These are phyloP conservation scores for Neocallimastix lanati DNA, from an alignment of 192 early-diverging fungal genomes.

Conservation along the genomic window DNA sequence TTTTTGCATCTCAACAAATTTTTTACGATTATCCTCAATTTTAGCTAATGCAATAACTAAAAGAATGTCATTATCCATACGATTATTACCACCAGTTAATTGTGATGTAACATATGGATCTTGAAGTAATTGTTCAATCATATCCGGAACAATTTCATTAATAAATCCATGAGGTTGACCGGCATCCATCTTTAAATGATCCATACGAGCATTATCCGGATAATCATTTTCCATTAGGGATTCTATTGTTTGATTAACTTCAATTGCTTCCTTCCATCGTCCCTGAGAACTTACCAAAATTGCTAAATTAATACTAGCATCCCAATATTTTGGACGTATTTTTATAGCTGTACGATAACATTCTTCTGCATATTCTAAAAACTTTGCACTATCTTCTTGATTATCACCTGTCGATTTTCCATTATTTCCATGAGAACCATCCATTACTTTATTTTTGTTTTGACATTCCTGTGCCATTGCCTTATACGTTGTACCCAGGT, in stretches of 20 bases:
- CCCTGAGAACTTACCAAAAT: constrained; percentile 47
- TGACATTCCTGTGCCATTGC: constrained; percentile 41
- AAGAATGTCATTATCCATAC: background rate
- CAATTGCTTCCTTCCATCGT: constrained; percentile 58
- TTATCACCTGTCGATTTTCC: background rate
- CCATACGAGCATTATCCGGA: constrained; percentile 7
- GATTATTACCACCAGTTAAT: background rate
- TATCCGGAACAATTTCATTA: background rate
- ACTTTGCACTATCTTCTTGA: background rate
- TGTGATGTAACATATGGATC: background rate
- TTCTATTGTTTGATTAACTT: constrained; percentile 66
- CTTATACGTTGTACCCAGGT: constrained; percentile 78
- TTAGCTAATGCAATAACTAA: background rate
- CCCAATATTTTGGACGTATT: constrained; percentile 79
- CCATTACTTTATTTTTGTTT: background rate
- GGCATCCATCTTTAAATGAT: background rate
- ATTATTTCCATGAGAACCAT: background rate
- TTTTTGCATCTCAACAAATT: background rate
- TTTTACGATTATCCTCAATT: background rate
- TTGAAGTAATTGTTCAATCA: background rate
- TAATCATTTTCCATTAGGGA: constrained; percentile 13
- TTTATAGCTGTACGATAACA: constrained; percentile 72
- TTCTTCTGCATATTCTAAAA: constrained; percentile 43
- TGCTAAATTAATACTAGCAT: constrained; percentile 73
- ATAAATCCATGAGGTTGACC: background rate